Evolutionary conservation across 2,329 filamentous ascomycete species (phyloP).

Genomic region (Aspergillus sp.): DNA sequence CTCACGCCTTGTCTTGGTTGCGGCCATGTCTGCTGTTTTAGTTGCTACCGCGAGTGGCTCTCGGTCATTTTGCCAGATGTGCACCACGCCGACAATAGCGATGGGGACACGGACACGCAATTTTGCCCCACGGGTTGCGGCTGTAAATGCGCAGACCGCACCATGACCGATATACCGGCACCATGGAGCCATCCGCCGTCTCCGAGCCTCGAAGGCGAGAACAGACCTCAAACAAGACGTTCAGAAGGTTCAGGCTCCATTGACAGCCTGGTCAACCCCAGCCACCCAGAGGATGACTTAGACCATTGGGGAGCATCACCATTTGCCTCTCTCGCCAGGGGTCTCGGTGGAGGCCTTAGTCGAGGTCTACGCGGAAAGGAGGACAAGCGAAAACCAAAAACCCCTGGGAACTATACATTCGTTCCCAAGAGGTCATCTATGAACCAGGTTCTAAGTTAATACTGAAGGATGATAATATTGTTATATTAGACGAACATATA

Average conservation of each 20-base stretch:
- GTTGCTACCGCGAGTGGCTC: conserved; percentile 47
- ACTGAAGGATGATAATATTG: not conserved
- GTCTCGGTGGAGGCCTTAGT: conserved; percentile 44
- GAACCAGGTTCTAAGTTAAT: conserved; percentile 26
- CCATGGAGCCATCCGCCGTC: conserved; percentile 24
- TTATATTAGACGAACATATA: conserved; percentile 4
- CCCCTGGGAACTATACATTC: conserved; percentile 13
- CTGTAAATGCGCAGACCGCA: conserved; percentile 45
- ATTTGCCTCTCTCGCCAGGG: conserved; percentile 42
- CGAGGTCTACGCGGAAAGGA: conserved; percentile 37
- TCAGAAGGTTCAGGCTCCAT: conserved; percentile 15
- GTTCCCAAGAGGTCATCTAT: conserved; percentile 24
- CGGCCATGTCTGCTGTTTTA: conserved; percentile 49
- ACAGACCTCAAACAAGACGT: conserved; percentile 17
- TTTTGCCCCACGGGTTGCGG: conserved; percentile 50
- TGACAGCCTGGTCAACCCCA: conserved; percentile 17
- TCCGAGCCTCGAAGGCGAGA: conserved; percentile 20
- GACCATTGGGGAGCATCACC: conserved; percentile 39
- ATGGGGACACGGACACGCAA: conserved; percentile 21
- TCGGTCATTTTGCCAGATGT: conserved; percentile 15
- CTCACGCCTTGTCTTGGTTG: conserved; percentile 49
- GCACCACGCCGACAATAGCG: conserved; percentile 15
- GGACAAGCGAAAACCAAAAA: conserved; percentile 28
- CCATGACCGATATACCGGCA: conserved; percentile 32
- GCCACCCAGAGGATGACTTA: conserved; percentile 35